Evolutionary conservation across 2,329 filamentous ascomycete genomes (phyloP), one percentile per base, ranked within the genome.

Genomic region (Sclerotinia subarctica): DNA sequence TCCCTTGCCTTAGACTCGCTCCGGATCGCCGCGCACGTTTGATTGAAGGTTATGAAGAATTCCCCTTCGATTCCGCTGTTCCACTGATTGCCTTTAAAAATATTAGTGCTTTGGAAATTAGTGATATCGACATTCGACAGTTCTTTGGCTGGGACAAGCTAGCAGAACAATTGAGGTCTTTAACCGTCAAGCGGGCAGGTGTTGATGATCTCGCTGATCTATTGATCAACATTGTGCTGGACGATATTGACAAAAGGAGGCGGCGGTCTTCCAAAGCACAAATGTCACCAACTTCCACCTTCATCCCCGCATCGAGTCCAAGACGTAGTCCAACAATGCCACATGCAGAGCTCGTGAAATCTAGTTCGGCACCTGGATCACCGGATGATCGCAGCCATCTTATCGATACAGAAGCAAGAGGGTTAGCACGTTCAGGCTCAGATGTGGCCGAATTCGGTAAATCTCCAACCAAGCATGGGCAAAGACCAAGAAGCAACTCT

Each of bases 21-120:
- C 94, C 94, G n/a, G 95, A 99, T 79, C 94, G 93, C 82, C 91
- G 93, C 73, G 94, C 94, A 60, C 89, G 91, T 65, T 83, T 97
- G 70, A 97, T 99, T 73, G 87, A 90, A 73, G 94, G 94, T 38
- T 98, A 95, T 77, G 95, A 99, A 79, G 94, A 97, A 79, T 99
- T 98, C 73, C 95, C 95, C 3, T 97, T 98, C 79, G 95, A 99
- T 79, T 97, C 93, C 32, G 95, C 95, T 26, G 95, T 99, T 42
- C 95, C 95, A 26, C 84, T 99, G n/a, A 90, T 96, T 78, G 91
- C 92, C 11, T 98, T 99, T 86, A 98, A 99, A 81, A 99, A 98
- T 74, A 83, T 98, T 66, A 94, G 94, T 79, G 91, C 93, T 29
- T 84, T 99, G 72, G 95, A 99, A 79, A 92, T 99, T 65, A 94